Conservation (phyloP, 106 monocot species). For the Apostasia shenzhenica region DNA sequence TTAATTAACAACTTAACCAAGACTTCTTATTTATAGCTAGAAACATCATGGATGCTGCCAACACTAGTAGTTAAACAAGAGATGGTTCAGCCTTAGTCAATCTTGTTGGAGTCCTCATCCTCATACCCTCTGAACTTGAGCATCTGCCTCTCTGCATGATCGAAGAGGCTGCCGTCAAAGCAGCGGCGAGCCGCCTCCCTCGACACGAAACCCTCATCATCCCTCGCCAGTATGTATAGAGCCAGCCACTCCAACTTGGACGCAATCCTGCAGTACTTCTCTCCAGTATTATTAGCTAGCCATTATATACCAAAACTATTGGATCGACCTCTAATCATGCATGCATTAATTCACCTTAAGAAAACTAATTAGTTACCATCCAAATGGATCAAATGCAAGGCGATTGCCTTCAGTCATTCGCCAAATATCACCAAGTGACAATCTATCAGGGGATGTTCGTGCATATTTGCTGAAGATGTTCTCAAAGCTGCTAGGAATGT, state of each 20-base stretch:
- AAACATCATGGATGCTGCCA: not conserved
- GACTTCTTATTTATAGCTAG: no score
- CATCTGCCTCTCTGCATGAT: constrained; percentile 42
- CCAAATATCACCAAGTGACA: constrained; percentile 63
- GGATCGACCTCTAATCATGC: not conserved
- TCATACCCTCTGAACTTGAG: not conserved
- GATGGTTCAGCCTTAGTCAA: not conserved
- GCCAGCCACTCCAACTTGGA: constrained; percentile 62
- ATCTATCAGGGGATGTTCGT: constrained; percentile 37
- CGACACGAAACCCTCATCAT: constrained; percentile 63
- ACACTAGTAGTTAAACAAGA: not conserved
- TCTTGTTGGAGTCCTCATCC: constrained; percentile 13
- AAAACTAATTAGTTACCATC: constrained; percentile 29
- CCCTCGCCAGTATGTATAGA: constrained; percentile 66
- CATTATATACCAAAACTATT: not conserved
- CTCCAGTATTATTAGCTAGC: not conserved
- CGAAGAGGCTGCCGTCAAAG: constrained; percentile 90
- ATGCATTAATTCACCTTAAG: not conserved
- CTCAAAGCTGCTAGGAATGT: constrained; percentile 60
- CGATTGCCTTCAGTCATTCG: constrained; percentile 60
- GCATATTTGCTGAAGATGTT: constrained; percentile 79
- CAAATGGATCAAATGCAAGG: constrained; percentile 44
- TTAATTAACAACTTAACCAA: no score
- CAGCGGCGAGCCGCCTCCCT: constrained; percentile 70
- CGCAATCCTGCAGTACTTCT: constrained; percentile 34